These are phyloP conservation scores for Jaminaea rosea DNA, from an alignment of 1,284 basidiomycete species.

Conservation along the genomic window DNA sequence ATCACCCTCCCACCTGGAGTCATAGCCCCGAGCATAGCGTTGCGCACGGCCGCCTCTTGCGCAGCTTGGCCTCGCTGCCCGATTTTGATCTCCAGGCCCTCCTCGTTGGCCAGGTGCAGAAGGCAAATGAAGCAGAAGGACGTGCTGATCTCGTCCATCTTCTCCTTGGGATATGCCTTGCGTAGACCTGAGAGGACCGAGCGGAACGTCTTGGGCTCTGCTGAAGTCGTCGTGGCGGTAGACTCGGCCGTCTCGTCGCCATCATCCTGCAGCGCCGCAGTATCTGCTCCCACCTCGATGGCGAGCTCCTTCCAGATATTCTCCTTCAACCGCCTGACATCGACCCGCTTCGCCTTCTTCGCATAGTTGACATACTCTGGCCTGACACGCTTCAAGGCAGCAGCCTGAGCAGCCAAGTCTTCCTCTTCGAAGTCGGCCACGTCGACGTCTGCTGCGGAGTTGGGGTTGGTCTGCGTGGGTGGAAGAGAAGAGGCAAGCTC, in stretches of 20 bases:
- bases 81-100: conserved; percentile 57
- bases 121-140: conserved; percentile 99
- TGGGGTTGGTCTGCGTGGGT: conserved; percentile 5
- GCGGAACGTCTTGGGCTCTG: conserved; percentile 54
- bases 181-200: conserved; percentile 74
- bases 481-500: conserved; percentile 2
- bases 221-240: neutral
- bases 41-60: neutral
- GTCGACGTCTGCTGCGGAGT: conserved; percentile 20
- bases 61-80: conserved; percentile 10
- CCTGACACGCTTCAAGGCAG: conserved; percentile 63
- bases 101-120: conserved; percentile 87
- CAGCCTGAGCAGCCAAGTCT: conserved; percentile 72
- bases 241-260: neutral
- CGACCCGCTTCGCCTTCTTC: conserved; percentile 90
- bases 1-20: conserved; percentile 47
- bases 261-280: neutral
- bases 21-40: conserved; percentile 47
- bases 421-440: conserved; percentile 61
- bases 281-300: conserved; percentile 11
- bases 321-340: conserved; percentile 92
- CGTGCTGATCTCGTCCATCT: conserved; percentile 95
- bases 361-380: conserved; percentile 91
- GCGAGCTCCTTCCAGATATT: conserved; percentile 88
- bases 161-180: conserved; percentile 74